Evolutionary conservation across 805 yeast species (phyloP).

Genomic region (Yarrowia bubula): DNA sequence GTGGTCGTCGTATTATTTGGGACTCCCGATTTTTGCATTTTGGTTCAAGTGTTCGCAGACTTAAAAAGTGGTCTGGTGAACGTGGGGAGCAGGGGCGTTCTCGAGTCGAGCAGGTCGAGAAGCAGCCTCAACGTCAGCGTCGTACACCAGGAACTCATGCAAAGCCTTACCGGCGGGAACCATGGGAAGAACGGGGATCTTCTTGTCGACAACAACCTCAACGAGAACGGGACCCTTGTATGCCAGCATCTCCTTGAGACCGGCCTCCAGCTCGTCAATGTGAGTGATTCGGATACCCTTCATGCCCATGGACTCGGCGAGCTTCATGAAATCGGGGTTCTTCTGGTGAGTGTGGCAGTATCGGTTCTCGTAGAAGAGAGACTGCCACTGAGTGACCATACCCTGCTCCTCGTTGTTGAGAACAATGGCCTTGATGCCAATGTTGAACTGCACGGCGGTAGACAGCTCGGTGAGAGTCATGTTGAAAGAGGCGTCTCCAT

Average conservation of each 20-base stretch:
- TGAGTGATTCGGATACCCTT: conserved; percentile 71
- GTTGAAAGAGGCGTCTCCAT: conserved; percentile 98
- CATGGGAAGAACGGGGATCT: conserved; percentile 97
- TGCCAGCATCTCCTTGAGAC: conserved; percentile 67
- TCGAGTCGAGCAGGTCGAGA: conserved; percentile 25
- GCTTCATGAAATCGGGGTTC: conserved; percentile 89
- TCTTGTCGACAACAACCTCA: conserved; percentile 85
- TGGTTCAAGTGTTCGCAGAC: not conserved
- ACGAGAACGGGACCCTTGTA: conserved; percentile 81
- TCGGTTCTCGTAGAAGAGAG: conserved; percentile 93
- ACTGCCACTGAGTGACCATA: conserved; percentile 99
- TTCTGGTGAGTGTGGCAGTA: conserved; percentile 96
- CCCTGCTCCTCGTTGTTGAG: conserved; percentile 99
- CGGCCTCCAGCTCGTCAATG: conserved; percentile 62
- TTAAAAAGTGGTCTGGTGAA: conserved; percentile 26
- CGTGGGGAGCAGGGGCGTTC: conserved; percentile 26
- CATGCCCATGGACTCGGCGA: conserved; percentile 93
- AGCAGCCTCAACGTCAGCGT: conserved; percentile 52
- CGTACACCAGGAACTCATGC: conserved; percentile 87
- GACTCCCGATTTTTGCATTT: not conserved
- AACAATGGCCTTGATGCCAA: conserved; percentile 86
- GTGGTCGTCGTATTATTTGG: not conserved
- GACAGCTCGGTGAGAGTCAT: conserved; percentile 94
- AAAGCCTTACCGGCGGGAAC: conserved; percentile 95
- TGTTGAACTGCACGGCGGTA: conserved; percentile 88